These are phyloP conservation scores for Triangularia verruculosa DNA, from an alignment of 2,329 filamentous ascomycete species.

Conservation along the genomic window DNA sequence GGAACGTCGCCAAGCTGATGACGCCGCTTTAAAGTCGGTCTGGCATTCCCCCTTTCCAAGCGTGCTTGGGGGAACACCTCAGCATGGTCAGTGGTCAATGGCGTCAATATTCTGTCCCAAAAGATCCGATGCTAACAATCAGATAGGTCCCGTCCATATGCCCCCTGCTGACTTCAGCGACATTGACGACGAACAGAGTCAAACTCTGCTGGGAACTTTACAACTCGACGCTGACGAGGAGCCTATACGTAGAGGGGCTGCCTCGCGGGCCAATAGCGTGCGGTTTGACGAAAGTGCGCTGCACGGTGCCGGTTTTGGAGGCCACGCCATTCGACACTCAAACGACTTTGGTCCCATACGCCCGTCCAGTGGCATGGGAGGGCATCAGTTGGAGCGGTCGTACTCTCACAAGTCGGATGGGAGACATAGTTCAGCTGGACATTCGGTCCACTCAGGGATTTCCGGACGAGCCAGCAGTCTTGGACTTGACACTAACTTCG, in stretches of 20 bases:
- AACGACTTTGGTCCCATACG: slow-evolving; percentile 76
- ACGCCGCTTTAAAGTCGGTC: slow-evolving; percentile 73
- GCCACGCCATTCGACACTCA: slow-evolving; percentile 74
- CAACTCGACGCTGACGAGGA: slow-evolving; percentile 86
- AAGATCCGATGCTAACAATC: slow-evolving; percentile 9
- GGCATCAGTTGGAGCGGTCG: slow-evolving; percentile 78
- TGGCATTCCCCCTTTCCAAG: slow-evolving; percentile 96
- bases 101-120: not conserved
- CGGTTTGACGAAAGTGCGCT: slow-evolving; percentile 95
- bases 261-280: slow-evolving; percentile 93
- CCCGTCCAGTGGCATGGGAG: slow-evolving; percentile 75
- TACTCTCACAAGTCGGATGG: slow-evolving; percentile 96
- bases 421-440: slow-evolving; percentile 86
- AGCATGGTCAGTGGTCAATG: slow-evolving; percentile 66
- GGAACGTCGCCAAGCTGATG: slow-evolving; percentile 65
- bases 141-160: slow-evolving; percentile 71
- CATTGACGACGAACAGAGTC: slow-evolving; percentile 87
- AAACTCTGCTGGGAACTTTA: slow-evolving; percentile 74
- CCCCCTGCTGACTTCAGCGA: slow-evolving; percentile 66
- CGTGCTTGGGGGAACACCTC: slow-evolving; percentile 75
- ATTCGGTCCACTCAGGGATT: slow-evolving; percentile 67
- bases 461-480: slow-evolving; percentile 85
- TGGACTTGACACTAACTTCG: slow-evolving; percentile 72
- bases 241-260: slow-evolving; percentile 76
- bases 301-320: slow-evolving; percentile 78